Percentiles rank a stretch among this genome's conserved stretches.
phyloP scores from a whole-genome alignment of 257 asterid species.

The Verbascum thapsus region DNA sequence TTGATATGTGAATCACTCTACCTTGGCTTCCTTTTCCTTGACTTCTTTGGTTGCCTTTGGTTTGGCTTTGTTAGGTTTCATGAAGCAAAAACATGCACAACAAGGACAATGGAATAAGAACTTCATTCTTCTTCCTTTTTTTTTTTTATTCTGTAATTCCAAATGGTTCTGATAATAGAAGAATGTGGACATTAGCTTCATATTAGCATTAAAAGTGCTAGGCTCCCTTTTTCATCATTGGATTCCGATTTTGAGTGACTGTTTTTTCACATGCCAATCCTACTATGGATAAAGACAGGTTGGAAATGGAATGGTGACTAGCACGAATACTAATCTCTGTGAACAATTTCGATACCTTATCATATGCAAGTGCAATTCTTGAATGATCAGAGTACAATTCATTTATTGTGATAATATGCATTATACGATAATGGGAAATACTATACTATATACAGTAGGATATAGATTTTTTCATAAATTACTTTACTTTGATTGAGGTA shows the following conservation, averaged over 20 bases:
- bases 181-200: conserved; percentile 10
- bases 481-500: too few relatives aligned
- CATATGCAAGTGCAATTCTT: too few relatives aligned
- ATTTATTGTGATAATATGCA: too few relatives aligned
- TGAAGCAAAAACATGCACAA: conserved; percentile 63
- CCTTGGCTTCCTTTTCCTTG: conserved; percentile 28
- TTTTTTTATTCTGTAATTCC: conserved; percentile 5
- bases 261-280: conserved; percentile 31
- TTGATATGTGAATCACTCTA: not conserved
- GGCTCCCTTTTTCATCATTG: conserved; percentile 24
- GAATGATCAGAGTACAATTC: too few relatives aligned
- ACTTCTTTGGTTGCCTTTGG: conserved; percentile 38
- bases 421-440: too few relatives aligned
- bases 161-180: conserved; percentile 8
- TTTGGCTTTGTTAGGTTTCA: conserved; percentile 49
- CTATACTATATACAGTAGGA: too few relatives aligned
- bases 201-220: not conserved
- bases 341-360: too few relatives aligned
- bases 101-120: conserved; percentile 68
- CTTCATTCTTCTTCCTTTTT: conserved; percentile 54
- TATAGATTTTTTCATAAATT: too few relatives aligned
- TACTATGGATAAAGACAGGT: conserved; percentile 8
- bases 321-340: too few relatives aligned
- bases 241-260: conserved; percentile 34
- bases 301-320: too few relatives aligned